Conservation (phyloP, 108 stramenopile genomes). For the Conticribra weissflogii region DNA sequence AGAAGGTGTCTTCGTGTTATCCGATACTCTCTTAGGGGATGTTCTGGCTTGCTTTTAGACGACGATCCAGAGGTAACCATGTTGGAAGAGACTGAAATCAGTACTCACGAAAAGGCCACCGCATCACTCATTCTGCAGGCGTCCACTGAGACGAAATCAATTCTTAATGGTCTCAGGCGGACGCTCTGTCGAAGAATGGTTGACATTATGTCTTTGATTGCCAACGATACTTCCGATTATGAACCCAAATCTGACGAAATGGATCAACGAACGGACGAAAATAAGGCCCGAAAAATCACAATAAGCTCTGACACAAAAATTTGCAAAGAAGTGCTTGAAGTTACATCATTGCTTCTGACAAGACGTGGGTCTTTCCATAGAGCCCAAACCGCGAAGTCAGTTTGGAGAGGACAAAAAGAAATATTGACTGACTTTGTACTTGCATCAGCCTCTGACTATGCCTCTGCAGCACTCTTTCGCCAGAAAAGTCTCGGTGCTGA, state of each 20-base stretch:
- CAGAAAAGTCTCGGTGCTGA: constrained; percentile 30
- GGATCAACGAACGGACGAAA: constrained; percentile 25
- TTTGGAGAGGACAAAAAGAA: constrained; percentile 88
- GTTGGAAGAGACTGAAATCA: constrained; percentile 29
- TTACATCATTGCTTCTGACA: constrained; percentile 70
- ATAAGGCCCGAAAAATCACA: constrained; percentile 23
- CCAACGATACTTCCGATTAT: constrained; percentile 63
- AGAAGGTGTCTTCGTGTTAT: constrained; percentile 61
- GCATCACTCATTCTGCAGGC: constrained; percentile 49
- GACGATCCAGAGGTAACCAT: constrained; percentile 39
- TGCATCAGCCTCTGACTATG: constrained; percentile 61
- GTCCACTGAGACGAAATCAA: constrained; percentile 43
- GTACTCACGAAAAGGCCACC: constrained; percentile 75
- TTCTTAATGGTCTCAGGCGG: constrained; percentile 52
- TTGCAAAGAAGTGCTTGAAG: constrained; percentile 75
- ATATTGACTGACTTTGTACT: constrained; percentile 70
- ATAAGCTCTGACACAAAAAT: constrained; percentile 78
- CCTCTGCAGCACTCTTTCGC: constrained; percentile 53
- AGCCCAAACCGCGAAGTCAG: constrained; percentile 63
- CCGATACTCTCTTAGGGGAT: constrained; percentile 81
- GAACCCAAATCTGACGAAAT: constrained; percentile 29
- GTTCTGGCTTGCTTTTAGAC: constrained; percentile 70
- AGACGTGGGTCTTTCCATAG: constrained; percentile 73
- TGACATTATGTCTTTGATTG: constrained; percentile 64
- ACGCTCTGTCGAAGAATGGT: constrained; percentile 57